A percentile compares a stretch with the other conserved stretches of the same genome.
Conservation (phyloP, 345 rosid species). For the Xanthoceras sorbifolium region DNA sequence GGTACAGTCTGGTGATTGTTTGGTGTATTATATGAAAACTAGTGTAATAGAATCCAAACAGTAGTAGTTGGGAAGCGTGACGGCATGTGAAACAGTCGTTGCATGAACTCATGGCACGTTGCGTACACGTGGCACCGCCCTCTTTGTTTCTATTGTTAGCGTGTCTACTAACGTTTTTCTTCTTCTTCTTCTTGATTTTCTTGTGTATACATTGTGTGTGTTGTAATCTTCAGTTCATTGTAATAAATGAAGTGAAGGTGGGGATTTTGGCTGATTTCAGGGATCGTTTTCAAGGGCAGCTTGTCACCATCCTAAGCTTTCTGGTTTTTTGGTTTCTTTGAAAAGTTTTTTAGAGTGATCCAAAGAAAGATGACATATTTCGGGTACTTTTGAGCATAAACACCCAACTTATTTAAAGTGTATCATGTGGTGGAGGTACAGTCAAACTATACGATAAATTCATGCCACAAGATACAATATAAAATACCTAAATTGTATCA, state of each 20-base stretch:
- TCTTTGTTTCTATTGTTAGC: slow-evolving; percentile 8
- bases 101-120: slow-evolving; percentile 22
- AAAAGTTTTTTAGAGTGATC: no score
- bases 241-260: slow-evolving; percentile 4
- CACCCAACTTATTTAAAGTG: no score
- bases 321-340: background rate
- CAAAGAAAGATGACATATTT: no score
- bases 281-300: slow-evolving; percentile 4
- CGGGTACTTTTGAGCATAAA: no score
- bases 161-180: background rate
- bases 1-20: no score
- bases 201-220: no score
- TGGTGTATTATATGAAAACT: background rate
- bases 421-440: no score
- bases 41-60: background rate
- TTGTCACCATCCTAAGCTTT: slow-evolving; percentile 29
- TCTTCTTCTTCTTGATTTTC: no score
- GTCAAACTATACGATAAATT: no score
- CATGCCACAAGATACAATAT: no score
- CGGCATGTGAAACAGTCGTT: slow-evolving; percentile 19
- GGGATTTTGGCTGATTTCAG: background rate
- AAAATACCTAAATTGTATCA: no score
- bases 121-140: slow-evolving; percentile 34
- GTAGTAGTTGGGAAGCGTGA: slow-evolving; percentile 23
- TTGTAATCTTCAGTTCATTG: background rate